phyloP scores from a whole-genome alignment of 2,329 filamentous ascomycete genomes.

The Ophiognomonia clavigignenti-juglandacearum region DNA sequence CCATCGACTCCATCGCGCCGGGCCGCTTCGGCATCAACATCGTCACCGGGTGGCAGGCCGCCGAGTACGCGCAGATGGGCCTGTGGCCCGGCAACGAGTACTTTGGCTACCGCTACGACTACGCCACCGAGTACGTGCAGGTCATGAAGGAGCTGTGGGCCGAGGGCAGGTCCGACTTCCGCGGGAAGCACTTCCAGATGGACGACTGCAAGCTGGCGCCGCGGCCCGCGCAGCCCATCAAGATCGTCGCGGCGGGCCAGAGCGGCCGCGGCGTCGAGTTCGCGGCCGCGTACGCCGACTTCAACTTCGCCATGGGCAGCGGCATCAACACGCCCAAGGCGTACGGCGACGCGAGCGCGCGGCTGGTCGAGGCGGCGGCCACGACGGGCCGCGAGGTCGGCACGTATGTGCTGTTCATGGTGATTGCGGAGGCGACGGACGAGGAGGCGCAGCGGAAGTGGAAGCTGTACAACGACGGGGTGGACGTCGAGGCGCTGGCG shows the following conservation, averaged over 20 bases:
- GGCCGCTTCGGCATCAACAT: background rate
- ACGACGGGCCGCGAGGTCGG: background rate
- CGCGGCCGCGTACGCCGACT: conserved; percentile 1
- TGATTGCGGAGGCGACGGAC: background rate
- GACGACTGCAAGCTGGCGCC: background rate
- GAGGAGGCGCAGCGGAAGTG: background rate
- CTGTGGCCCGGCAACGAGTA: background rate
- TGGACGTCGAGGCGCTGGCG: background rate
- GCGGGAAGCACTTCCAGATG: conserved; percentile 1
- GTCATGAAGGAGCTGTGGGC: background rate
- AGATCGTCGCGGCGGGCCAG: conserved; percentile 1
- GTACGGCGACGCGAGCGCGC: background rate
- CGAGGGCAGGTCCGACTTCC: background rate
- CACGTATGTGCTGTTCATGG: background rate
- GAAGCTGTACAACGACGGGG: conserved; percentile 1
- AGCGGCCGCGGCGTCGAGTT: background rate
- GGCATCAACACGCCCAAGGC: conserved; percentile 1
- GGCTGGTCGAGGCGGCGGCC: background rate
- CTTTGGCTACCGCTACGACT: conserved; percentile 2
- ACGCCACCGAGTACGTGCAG: background rate
- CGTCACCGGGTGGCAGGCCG: conserved; percentile 1
- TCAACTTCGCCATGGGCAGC: background rate
- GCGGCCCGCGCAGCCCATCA: background rate
- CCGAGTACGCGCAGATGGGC: background rate
- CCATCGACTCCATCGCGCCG: background rate